These are phyloP conservation scores for Triticum turgidum DNA, from an alignment of 176 grass and related monocot genomes.

Conservation along the genomic window DNA sequence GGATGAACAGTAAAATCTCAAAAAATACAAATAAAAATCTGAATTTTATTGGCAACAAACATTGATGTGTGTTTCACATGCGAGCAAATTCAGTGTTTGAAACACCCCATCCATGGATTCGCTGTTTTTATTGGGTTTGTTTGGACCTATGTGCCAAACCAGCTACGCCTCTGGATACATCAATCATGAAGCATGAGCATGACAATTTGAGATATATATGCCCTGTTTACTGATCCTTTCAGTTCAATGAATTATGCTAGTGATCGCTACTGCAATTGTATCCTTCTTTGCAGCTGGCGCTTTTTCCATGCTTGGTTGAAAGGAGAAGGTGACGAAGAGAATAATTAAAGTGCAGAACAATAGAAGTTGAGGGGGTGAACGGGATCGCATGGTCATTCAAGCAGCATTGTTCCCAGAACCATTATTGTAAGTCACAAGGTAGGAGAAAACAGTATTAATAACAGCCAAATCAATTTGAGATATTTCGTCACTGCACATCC, in stretches of 20 bases:
- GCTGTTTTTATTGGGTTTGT: no score
- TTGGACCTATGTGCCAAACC: not conserved
- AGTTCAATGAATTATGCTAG: conserved; percentile 1
- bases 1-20: no score
- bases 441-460: not conserved
- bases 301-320: conserved; percentile 13
- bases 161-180: not conserved
- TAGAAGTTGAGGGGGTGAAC: not conserved
- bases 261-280: not conserved
- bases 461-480: no score
- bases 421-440: conserved; percentile 6
- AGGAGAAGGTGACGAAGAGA: not conserved
- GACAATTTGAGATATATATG: not conserved
- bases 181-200: not conserved
- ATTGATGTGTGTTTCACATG: no score
- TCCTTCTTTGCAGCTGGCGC: conserved; percentile 33
- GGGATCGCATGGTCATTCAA: not conserved
- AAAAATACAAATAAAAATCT: no score
- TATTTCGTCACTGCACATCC: not conserved
- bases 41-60: no score
- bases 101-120: no score
- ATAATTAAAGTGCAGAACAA: conserved; percentile 8
- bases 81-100: no score
- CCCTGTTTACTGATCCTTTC: not conserved
- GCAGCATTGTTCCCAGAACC: not conserved